Evolutionary conservation across 1,284 basidiomycete genomes (phyloP).

Genomic region (Sparassis latifolia): DNA sequence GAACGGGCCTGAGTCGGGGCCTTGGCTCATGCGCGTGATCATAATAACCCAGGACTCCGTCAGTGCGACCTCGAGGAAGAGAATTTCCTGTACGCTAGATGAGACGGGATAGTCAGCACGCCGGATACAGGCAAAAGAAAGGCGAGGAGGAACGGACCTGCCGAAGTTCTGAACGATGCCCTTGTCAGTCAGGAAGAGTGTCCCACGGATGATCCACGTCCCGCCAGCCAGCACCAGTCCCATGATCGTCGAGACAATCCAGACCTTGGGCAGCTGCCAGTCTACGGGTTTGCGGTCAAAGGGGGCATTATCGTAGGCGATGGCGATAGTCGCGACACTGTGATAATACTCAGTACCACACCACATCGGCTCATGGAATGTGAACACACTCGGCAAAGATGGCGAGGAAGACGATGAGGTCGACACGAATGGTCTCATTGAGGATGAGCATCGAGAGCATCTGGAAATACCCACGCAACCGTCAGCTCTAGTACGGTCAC

Average conservation of each 20-base stretch:
- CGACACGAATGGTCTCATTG: slow-evolving; percentile 7
- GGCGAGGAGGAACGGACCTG: background rate
- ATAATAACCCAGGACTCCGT: slow-evolving; percentile 9
- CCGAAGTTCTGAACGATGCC: slow-evolving; percentile 10
- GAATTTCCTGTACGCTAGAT: slow-evolving; percentile 6
- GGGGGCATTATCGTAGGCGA: slow-evolving; percentile 8
- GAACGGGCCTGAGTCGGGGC: slow-evolving; percentile 6
- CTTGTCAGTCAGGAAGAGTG: slow-evolving; percentile 3
- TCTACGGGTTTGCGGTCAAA: slow-evolving; percentile 7
- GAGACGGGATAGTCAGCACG: background rate
- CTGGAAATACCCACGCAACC: background rate
- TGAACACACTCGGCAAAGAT: slow-evolving; percentile 8
- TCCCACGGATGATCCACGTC: slow-evolving; percentile 10
- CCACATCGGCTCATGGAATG: background rate
- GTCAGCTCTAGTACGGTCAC: background rate
- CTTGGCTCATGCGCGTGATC: slow-evolving; percentile 4
- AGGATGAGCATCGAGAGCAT: slow-evolving; percentile 7
- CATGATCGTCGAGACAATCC: slow-evolving; percentile 8
- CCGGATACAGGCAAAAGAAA: background rate
- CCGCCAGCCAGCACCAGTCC: slow-evolving; percentile 5
- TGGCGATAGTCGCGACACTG: slow-evolving; percentile 8
- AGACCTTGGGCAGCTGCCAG: slow-evolving; percentile 8
- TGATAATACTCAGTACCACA: background rate
- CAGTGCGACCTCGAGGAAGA: slow-evolving; percentile 8
- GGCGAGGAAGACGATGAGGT: slow-evolving; percentile 8